phyloP scores from a whole-genome alignment of 163 green algal species.

The Chloromonas sp. region DNA sequence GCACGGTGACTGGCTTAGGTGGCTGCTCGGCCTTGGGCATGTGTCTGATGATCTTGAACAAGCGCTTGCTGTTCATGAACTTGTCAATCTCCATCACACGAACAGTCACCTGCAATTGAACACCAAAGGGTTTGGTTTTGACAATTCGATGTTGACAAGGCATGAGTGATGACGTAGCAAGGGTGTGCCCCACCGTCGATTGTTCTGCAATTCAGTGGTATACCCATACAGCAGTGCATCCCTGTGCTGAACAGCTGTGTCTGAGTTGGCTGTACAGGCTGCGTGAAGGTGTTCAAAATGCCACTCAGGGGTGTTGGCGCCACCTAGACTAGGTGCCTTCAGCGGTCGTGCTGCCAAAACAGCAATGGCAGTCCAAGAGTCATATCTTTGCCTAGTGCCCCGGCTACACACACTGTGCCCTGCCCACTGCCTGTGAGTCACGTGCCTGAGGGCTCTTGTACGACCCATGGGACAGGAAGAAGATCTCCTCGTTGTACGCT shows the following conservation, averaged over 20 bases:
- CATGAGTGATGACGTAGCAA: background rate
- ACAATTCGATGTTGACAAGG: background rate
- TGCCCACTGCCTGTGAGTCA: constrained; percentile 4
- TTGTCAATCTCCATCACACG: constrained; percentile 73
- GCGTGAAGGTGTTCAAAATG: too few species aligned
- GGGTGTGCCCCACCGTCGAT: background rate
- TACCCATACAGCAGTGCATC: too few species aligned
- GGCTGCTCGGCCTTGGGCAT: constrained; percentile 31
- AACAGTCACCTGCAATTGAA: constrained; percentile 46
- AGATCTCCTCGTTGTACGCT: constrained; percentile 87
- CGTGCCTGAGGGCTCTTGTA: constrained; percentile 53
- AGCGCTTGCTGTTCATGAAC: constrained; percentile 88
- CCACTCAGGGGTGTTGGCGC: too few species aligned
- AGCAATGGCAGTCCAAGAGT: too few species aligned
- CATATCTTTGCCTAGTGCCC: too few species aligned
- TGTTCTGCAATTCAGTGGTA: background rate
- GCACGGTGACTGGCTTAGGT: constrained; percentile 68
- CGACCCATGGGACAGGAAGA: constrained; percentile 71
- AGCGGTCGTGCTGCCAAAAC: too few species aligned
- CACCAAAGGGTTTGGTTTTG: background rate
- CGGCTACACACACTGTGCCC: too few species aligned
- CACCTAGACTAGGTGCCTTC: too few species aligned
- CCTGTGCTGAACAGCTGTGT: too few species aligned
- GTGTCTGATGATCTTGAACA: constrained; percentile 76
- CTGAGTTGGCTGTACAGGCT: too few species aligned